Evolutionary conservation across 768 basidiomycete species (phyloP).

Genomic region (Obba rivulosa): DNA sequence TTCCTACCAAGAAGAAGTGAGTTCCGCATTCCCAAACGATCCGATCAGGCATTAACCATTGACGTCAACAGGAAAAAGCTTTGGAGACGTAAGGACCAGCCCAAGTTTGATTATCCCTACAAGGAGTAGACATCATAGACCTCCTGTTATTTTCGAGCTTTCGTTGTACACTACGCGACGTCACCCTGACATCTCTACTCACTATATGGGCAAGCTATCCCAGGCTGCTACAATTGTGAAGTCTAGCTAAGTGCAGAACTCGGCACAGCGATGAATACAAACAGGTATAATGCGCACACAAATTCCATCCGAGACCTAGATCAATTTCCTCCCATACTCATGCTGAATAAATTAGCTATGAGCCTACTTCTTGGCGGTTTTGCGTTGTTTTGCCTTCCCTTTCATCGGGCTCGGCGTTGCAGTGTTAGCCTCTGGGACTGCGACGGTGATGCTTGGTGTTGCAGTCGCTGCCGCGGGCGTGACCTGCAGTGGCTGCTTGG

Average conservation of each 20-base stretch:
- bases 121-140: conserved; percentile 44
- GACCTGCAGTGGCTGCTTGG: neutral
- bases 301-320: too few species aligned
- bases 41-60: neutral
- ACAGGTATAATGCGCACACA: too few species aligned
- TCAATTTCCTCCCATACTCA: neutral
- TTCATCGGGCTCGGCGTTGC: conserved; percentile 12
- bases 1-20: conserved; percentile 86
- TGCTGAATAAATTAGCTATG: conserved; percentile 6
- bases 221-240: too few species aligned
- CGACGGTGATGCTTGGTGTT: neutral
- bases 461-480: neutral
- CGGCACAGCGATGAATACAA: too few species aligned
- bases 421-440: neutral
- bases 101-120: conserved; percentile 85
- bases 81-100: conserved; percentile 84
- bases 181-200: too few species aligned
- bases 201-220: too few species aligned
- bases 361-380: conserved; percentile 28
- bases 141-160: too few species aligned
- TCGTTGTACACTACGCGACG: too few species aligned
- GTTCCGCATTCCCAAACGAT: conserved; percentile 27
- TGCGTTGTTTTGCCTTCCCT: conserved; percentile 26
- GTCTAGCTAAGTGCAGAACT: too few species aligned
- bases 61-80: conserved; percentile 67